Evolutionary conservation across 345 rosid species (phyloP).

Genomic region (Angophora floribunda): DNA sequence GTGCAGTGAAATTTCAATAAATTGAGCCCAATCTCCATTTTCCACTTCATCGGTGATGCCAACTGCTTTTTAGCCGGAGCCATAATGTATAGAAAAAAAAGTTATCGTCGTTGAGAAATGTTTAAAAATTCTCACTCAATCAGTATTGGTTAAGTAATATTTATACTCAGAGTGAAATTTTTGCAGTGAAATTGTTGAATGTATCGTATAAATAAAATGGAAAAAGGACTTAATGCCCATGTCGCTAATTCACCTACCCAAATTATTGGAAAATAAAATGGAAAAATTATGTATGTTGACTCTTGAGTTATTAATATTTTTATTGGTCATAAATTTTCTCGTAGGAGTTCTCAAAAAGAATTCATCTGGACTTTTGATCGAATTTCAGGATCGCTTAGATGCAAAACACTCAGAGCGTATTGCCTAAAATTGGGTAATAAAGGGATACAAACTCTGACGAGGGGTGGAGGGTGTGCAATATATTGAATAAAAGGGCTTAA

Average conservation of each 20-base stretch:
- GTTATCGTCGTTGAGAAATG: not conserved
- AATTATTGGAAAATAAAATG: not conserved
- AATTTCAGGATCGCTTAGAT: no score
- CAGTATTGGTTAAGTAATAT: not conserved
- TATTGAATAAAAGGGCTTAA: no score
- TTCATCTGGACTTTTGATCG: no score
- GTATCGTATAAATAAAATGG: not conserved
- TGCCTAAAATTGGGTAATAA: no score
- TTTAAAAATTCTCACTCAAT: not conserved
- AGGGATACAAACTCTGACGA: no score
- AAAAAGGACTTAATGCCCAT: not conserved
- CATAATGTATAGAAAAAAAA: not conserved
- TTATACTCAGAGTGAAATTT: not conserved
- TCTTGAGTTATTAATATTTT: not conserved
- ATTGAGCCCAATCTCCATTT: not conserved
- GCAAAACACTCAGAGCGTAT: no score
- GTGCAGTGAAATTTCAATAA: not conserved
- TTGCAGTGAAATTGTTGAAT: not conserved
- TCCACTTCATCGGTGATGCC: not conserved
- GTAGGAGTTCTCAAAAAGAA: no score
- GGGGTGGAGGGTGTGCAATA: no score
- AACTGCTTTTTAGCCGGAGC: not conserved
- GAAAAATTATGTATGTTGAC: not conserved
- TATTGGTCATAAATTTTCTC: not conserved
- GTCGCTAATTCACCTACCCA: not conserved